Base-by-base conservation (phyloP, 2,329 filamentous ascomycete genomes). In the Aspergillus sp. region DNA sequence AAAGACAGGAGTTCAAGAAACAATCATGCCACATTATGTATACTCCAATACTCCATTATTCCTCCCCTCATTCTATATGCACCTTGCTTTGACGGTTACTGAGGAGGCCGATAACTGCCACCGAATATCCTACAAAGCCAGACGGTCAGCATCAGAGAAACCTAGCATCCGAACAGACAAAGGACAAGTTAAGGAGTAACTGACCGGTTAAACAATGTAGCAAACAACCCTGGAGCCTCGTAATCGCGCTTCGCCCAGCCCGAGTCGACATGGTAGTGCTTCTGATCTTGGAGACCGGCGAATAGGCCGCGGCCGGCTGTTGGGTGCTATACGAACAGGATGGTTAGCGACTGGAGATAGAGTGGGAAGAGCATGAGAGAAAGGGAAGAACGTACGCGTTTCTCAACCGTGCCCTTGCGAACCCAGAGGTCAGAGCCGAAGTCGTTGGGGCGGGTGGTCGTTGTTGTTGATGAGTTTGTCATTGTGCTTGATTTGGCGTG, bases 361-460 rank as follows among this genome's bases (percentile, higher is more conserved):
- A 25, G 13, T 9, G 17, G 13, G 15, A 22, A 45, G 2, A 15
- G 19, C 2, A 17, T 7, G 23, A 22, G 15, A 13, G 22, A 25
- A 0, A 22, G 34, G 38, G 13, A 49, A 31, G 9, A 34, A 13
- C 70, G 3, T 66, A 75, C 73, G 2, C 71, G 66, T 23, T 66
- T 64, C 7, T 34, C 17, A 15, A 48, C 68, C 47, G 51, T 66
- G n/a, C 49, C 54, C 23, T 53, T 28, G 25, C 59, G 59, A 23
- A 77, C 66, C 76, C 76, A 78, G 61, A 74, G 71, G 38, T 78
- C 75, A 9, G 74, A 69, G 43, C 75, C 75, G 45, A 68, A 76
- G 59, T 77, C 73, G 31, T 77, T 76, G 2, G 70, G 67, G 55
- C 70, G 72, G 54, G 64, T 23, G 17, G 46, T 22, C 15, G 54